These are phyloP conservation scores for Truncatella angustata DNA, from an alignment of 2,329 filamentous ascomycete species.

Conservation along the genomic window DNA sequence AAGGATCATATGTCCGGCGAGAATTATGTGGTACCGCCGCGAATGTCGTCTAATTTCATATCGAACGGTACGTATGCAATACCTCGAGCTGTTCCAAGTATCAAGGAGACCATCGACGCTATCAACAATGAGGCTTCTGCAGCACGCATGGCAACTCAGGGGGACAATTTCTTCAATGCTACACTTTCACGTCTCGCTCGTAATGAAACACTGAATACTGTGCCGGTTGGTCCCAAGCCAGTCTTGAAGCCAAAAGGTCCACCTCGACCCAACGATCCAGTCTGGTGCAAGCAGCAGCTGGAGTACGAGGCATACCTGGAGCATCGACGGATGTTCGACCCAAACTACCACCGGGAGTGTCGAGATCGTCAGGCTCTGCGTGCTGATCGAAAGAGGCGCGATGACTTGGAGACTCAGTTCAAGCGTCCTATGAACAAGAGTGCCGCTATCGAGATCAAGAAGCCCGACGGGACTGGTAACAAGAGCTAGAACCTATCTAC, in stretches of 20 bases:
- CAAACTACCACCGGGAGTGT: slow-evolving; percentile 23
- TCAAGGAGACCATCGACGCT: background rate
- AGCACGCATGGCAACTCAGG: background rate
- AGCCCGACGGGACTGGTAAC: background rate
- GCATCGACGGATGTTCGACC: slow-evolving; percentile 20
- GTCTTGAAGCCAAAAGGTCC: slow-evolving; percentile 27
- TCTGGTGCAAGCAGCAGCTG: slow-evolving; percentile 20
- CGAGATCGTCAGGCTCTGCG: slow-evolving; percentile 27
- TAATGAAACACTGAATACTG: no score
- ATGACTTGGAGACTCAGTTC: background rate
- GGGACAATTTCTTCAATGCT: background rate
- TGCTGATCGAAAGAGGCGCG: slow-evolving; percentile 15
- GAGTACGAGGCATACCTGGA: slow-evolving; percentile 31
- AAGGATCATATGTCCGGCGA: no score
- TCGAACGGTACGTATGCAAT: no score
- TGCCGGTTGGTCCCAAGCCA: slow-evolving; percentile 29
- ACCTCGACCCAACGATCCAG: slow-evolving; percentile 18
- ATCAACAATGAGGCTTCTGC: background rate
- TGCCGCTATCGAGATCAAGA: slow-evolving; percentile 5
- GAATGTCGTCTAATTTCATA: no score
- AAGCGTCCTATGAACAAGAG: background rate
- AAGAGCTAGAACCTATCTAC: background rate
- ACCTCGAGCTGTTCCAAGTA: no score
- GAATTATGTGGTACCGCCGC: no score
- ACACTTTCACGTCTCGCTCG: no score